Evolutionary conservation across 192 early-diverging fungal genomes (phyloP).

Genomic region (Thoreauomyces humboldtii): DNA sequence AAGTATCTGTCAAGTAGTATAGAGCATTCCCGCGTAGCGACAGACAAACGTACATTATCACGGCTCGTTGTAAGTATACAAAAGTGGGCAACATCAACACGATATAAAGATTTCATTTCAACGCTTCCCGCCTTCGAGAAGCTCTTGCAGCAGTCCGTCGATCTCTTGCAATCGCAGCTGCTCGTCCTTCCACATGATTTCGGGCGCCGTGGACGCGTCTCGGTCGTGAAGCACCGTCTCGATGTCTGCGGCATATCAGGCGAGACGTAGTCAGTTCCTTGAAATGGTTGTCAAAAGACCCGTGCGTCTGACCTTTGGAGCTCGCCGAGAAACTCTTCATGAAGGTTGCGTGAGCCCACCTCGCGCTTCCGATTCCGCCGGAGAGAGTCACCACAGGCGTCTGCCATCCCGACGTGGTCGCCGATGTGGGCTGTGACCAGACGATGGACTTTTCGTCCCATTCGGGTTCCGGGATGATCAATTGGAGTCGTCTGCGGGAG

Average conservation of each 20-base stretch:
- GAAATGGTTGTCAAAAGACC: too few relatives aligned
- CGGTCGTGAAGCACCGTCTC: constrained; percentile 18
- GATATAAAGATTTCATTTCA: too few relatives aligned
- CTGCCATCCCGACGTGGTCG: constrained; percentile 3
- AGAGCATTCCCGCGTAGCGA: too few relatives aligned
- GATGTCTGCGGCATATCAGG: neutral
- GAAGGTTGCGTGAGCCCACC: neutral
- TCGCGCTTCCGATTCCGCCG: neutral
- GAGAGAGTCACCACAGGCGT: constrained; percentile 7
- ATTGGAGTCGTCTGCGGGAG: constrained; percentile 18
- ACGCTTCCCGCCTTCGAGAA: constrained; percentile 4
- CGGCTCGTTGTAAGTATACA: too few relatives aligned
- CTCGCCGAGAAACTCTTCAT: too few relatives aligned
- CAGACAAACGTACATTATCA: too few relatives aligned
- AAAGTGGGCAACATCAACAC: too few relatives aligned
- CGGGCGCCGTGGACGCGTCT: constrained; percentile 2
- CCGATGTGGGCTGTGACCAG: constrained; percentile 11
- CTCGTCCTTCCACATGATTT: constrained; percentile 6
- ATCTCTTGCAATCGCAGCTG: constrained; percentile 8
- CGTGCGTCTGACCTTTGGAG: too few relatives aligned
- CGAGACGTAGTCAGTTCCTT: too few relatives aligned
- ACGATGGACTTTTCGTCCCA: constrained; percentile 31
- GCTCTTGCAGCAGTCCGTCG: constrained; percentile 6
- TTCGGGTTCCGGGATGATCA: constrained; percentile 30
- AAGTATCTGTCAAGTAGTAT: too few relatives aligned